These are phyloP conservation scores for Hypoxylon perforatum DNA, from an alignment of 495 filamentous ascomycete species.

Conservation along the genomic window DNA sequence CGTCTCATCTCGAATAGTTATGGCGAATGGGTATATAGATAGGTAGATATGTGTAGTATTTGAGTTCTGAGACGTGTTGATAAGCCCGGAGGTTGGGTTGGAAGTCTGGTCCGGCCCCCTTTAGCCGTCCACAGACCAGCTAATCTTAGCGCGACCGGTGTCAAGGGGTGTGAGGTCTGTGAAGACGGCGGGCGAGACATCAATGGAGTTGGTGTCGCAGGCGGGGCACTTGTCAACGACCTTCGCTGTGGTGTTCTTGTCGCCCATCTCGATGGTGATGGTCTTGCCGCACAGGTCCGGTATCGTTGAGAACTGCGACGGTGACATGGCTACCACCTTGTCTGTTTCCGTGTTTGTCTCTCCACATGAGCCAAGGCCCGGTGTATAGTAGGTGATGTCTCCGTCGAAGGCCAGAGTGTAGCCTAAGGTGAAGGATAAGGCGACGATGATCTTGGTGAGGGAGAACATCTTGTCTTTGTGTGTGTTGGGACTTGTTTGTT, in stretches of 20 bases:
- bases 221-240: conserved; percentile 82
- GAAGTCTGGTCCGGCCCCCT: no score
- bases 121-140: conserved; percentile 40
- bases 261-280: conserved; percentile 65
- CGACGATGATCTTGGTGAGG: conserved; percentile 23
- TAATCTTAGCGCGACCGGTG: conserved; percentile 46
- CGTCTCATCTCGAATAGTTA: no score
- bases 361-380: conserved; percentile 58
- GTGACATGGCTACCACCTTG: conserved; percentile 54
- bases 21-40: no score
- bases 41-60: no score
- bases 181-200: conserved; percentile 60
- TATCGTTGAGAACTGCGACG: conserved; percentile 50
- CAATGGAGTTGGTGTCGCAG: conserved; percentile 60
- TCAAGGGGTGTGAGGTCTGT: conserved; percentile 46
- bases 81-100: no score
- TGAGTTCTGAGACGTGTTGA: no score
- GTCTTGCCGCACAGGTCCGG: conserved; percentile 70
- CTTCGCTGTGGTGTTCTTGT: conserved; percentile 62
- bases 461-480: conserved; percentile 17
- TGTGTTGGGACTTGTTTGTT: not conserved
- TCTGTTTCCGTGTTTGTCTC: conserved; percentile 48
- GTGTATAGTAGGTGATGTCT: conserved; percentile 56
- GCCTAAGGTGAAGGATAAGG: conserved; percentile 15
- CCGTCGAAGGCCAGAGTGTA: conserved; percentile 41